Base-by-base conservation (phyloP, 768 basidiomycete genomes). In the Clitopilus passeckerianus region DNA sequence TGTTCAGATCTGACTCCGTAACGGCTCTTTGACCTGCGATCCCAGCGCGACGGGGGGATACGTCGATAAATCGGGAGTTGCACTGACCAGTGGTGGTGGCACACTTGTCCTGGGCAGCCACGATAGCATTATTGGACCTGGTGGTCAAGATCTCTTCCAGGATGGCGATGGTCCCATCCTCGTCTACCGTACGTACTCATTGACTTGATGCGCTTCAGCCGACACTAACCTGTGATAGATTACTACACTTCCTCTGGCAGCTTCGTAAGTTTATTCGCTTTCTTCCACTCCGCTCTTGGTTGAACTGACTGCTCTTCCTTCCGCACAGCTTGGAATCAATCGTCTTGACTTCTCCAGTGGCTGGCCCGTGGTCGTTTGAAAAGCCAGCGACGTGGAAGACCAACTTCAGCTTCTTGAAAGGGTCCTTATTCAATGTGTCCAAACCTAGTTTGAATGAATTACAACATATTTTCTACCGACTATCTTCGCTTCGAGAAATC, bases 211-310 rank as follows among this genome's bases (percentile, higher is more conserved):
- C 10, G 64, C 56, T 33, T 44, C 20, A 56, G 27, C 24, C 34
- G 43, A 30, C 24, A 18, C 37, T 27, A 34, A 15, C 20, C 41
- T 50, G 50, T 27, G 24, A 22, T 61, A 81, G 81, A 83, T 61
- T 82, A 82, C 57, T 83, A 83, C 66, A 83, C 80, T 5, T 66
- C 79, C 6, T 65, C 75, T 5, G 77, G 78, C 57, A 77, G 69
- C 64, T 74, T 73, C 66, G 79, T 79, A 63, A 66, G 77, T 20
- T 24, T 67, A 12, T 53, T 59, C 27, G 5, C 50, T 22, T 34
- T 53, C 37, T 33, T 23, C 30, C 18, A 33, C 18, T 24, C 30
- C 55, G 15, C 24, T 34, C 23, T 15, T 5, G 18, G n/a, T 30
- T 34, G 58, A 41, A 54, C 27, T 30, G 27, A 30, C 27, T 30